Evolutionary conservation across 108 stramenopile genomes (phyloP), one percentile per base, ranked within the genome.

Genomic region (Cyclotella baltica): DNA sequence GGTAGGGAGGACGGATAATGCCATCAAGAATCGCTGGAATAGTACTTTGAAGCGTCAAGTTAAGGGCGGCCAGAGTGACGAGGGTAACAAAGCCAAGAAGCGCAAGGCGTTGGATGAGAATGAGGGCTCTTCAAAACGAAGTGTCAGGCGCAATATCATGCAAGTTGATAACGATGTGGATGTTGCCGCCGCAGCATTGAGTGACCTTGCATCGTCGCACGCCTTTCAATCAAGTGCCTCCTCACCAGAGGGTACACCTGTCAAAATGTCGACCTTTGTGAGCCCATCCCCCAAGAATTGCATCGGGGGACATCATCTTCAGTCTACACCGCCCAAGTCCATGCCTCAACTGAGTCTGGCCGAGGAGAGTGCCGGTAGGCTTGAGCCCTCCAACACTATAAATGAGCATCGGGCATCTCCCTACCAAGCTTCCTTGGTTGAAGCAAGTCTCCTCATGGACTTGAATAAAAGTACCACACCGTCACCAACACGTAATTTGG

Each of bases 11-110:
- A 99, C 98, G 13, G 98, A 99, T 83, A 99, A 99, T 82, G 94
- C 97, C 43, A 99, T 99, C 77, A 99, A 99, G 87, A 98, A 98
- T 74, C 85, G 97, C 68, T 99, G 97, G 96, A 97, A 98, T 78
- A 88, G 86, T 4, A 96, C 95, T 8, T 62, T 98, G 68, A 95
- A 96, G 83, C 79, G 94, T 40, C 51, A 38, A 23, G 70, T 71
- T 1, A 67, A 72, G 37, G 37, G 59, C 47, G 29, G 31, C 9
- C 8, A 18, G 15, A 0, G 6, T 23, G 37, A 52, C 13, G 30
- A 36, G 20, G 58, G 43, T 67, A 50, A 59, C 27, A 55, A 13
- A 22, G 73, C 35, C 31, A 75, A 38, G 56, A 82, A 82, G 36
- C 74, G 81, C 43, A 75, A 74, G 68, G 57, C 73, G 59, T 57